Evolutionary conservation across 495 filamentous ascomycete genomes (phyloP).

Genomic region (Trichocladium antarcticum): DNA sequence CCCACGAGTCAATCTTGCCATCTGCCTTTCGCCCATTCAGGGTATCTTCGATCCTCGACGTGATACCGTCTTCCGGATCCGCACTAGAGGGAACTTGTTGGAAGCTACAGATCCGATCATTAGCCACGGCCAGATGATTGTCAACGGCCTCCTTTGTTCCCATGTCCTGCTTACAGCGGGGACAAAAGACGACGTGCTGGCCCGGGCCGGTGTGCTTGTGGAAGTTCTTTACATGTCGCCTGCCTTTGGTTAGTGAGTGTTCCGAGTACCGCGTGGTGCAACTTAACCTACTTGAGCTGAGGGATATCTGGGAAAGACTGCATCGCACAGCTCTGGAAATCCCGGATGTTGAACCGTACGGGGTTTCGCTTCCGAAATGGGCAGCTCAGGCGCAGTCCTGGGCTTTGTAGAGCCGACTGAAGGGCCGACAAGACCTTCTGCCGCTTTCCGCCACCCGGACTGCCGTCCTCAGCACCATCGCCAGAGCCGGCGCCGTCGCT

Average conservation of each 20-base stretch:
- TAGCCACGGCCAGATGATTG: slow-evolving; percentile 9
- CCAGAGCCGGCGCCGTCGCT: slow-evolving; percentile 1
- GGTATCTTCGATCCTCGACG: slow-evolving; percentile 5
- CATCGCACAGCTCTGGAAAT: slow-evolving; percentile 21
- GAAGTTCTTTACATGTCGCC: slow-evolving; percentile 24
- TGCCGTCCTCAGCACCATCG: slow-evolving; percentile 1
- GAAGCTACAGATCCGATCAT: slow-evolving; percentile 14
- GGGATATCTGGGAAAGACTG: slow-evolving; percentile 20
- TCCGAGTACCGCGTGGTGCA: not conserved
- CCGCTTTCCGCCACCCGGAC: slow-evolving; percentile 9
- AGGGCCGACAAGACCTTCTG: slow-evolving; percentile 4
- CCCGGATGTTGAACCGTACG: slow-evolving; percentile 28
- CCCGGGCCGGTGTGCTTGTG: slow-evolving; percentile 13
- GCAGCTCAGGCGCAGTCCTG: slow-evolving; percentile 16
- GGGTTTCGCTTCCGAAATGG: slow-evolving; percentile 33
- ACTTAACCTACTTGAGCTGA: slow-evolving; percentile 23
- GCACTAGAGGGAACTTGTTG: slow-evolving; percentile 2
- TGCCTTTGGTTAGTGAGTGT: not conserved
- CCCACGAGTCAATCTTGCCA: slow-evolving; percentile 22
- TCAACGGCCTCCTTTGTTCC: slow-evolving; percentile 9
- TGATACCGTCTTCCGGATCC: slow-evolving; percentile 27
- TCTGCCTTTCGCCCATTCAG: slow-evolving; percentile 23
- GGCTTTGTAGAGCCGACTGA: not conserved
- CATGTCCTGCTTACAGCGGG: slow-evolving; percentile 17
- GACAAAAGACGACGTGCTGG: slow-evolving; percentile 13